Evolutionary conservation across 225 moss, liverwort and hornwort genomes (phyloP).

Genomic region (Physcomitrellopsis africana): DNA sequence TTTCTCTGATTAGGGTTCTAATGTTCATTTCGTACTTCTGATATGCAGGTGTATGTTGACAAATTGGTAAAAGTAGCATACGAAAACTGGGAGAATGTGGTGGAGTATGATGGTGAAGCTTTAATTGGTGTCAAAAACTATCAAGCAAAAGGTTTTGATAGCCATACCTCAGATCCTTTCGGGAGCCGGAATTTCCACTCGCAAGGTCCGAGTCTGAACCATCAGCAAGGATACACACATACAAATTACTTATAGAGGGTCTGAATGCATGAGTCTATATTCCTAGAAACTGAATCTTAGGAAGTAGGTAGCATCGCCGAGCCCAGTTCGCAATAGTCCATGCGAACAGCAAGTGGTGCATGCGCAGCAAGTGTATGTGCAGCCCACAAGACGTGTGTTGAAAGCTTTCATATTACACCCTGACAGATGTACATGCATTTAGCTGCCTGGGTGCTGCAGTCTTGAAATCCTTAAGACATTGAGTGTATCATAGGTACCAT

Average conservation of each 20-base stretch:
- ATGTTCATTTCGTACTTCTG: neutral
- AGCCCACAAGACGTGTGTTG: slow-evolving; percentile 26
- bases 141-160: slow-evolving; percentile 30
- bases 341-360: slow-evolving; percentile 15
- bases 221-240: slow-evolving; percentile 6
- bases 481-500: slow-evolving; percentile 29
- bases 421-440: slow-evolving; percentile 25
- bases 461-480: slow-evolving; percentile 26
- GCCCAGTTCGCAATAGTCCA: slow-evolving; percentile 6
- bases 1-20: no score
- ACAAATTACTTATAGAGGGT: slow-evolving; percentile 28
- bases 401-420: slow-evolving; percentile 18
- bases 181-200: slow-evolving; percentile 23
- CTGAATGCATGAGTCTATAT: slow-evolving; percentile 22
- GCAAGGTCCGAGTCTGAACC: slow-evolving; percentile 22
- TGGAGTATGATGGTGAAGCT: slow-evolving; percentile 41
- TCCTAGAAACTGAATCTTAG: slow-evolving; percentile 10
- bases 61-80: slow-evolving; percentile 44
- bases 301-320: slow-evolving; percentile 30
- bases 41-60: slow-evolving; percentile 31
- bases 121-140: slow-evolving; percentile 36
- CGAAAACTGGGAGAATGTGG: slow-evolving; percentile 42
- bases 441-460: slow-evolving; percentile 23
- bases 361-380: slow-evolving; percentile 10
- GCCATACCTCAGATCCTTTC: slow-evolving; percentile 32